Evolutionary conservation across 163 green algal species (phyloP).

Genomic region (Picocystis sp.): DNA sequence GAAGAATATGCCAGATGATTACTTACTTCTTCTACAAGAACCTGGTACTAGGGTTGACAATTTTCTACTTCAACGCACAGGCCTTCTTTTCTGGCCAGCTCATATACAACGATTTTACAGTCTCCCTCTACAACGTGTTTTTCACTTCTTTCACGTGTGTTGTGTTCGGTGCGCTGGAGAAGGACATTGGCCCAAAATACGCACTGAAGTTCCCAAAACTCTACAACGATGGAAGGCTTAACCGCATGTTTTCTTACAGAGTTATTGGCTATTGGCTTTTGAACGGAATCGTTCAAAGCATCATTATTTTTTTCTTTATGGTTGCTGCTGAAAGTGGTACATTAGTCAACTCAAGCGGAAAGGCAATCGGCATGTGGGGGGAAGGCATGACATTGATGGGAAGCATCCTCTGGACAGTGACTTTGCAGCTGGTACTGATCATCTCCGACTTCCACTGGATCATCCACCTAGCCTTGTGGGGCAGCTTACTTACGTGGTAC

Average conservation of each 20-base stretch:
- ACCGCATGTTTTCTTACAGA: conserved; percentile 43
- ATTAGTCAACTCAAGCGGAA: no score
- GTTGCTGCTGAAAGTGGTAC: not conserved
- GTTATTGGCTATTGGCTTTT: conserved; percentile 40
- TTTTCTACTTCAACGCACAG: conserved; percentile 45
- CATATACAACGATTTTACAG: conserved; percentile 63
- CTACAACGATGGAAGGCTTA: conserved; percentile 45
- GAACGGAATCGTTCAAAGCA: conserved; percentile 14
- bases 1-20: conserved; percentile 43
- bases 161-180: conserved; percentile 60
- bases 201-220: conserved; percentile 36
- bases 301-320: not conserved
- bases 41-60: conserved; percentile 56
- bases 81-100: conserved; percentile 28
- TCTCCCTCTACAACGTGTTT: conserved; percentile 74
- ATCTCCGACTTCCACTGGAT: conserved; percentile 45
- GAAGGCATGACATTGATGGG: no score
- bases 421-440: not conserved
- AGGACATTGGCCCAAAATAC: conserved; percentile 34
- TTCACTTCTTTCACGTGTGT: conserved; percentile 59
- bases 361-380: no score
- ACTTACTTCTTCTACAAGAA: conserved; percentile 69
- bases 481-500: conserved; percentile 52
- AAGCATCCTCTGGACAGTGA: no score
- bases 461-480: conserved; percentile 51